A percentile compares a stretch with the other conserved stretches of the same genome.
These are phyloP conservation scores for Conticribra guillardii DNA, from an alignment of 108 stramenopile species.

Conservation along the genomic window DNA sequence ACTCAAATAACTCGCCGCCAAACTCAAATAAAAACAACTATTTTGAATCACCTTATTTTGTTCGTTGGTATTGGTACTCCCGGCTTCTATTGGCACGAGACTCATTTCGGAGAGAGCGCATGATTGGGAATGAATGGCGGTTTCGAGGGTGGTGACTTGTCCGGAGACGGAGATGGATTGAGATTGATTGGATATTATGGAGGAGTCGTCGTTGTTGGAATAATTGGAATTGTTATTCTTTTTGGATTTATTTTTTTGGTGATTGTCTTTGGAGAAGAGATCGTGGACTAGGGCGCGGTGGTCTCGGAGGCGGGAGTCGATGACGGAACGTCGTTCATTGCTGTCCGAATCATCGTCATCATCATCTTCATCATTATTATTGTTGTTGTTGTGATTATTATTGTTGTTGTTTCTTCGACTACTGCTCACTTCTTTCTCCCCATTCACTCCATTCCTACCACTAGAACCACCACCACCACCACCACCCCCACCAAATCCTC, in stretches of 20 bases:
- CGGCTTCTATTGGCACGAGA: slow-evolving; percentile 49
- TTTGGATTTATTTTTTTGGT: no score
- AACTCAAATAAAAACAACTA: slow-evolving; percentile 53
- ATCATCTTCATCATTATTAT: slow-evolving; percentile 5
- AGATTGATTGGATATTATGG: neutral
- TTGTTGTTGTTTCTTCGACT: neutral
- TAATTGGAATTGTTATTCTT: slow-evolving; percentile 8
- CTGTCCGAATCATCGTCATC: slow-evolving; percentile 4
- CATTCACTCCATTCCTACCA: neutral
- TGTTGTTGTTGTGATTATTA: neutral
- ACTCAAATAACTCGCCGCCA: slow-evolving; percentile 46
- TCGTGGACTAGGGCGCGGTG: slow-evolving; percentile 34
- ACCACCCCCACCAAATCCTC: neutral
- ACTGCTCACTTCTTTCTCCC: no score
- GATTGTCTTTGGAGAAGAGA: slow-evolving; percentile 43
- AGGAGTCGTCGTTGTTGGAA: slow-evolving; percentile 11
- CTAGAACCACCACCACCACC: neutral
- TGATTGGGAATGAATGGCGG: slow-evolving; percentile 30
- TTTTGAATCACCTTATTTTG: slow-evolving; percentile 42
- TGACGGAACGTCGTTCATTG: slow-evolving; percentile 11
- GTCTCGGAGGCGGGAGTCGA: slow-evolving; percentile 40
- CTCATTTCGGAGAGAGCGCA: slow-evolving; percentile 30
- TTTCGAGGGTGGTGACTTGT: slow-evolving; percentile 32
- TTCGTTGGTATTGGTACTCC: slow-evolving; percentile 47
- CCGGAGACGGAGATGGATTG: slow-evolving; percentile 18